These are phyloP conservation scores for Exophiala bonariae DNA, from an alignment of 2,329 filamentous ascomycete genomes.

Conservation along the genomic window DNA sequence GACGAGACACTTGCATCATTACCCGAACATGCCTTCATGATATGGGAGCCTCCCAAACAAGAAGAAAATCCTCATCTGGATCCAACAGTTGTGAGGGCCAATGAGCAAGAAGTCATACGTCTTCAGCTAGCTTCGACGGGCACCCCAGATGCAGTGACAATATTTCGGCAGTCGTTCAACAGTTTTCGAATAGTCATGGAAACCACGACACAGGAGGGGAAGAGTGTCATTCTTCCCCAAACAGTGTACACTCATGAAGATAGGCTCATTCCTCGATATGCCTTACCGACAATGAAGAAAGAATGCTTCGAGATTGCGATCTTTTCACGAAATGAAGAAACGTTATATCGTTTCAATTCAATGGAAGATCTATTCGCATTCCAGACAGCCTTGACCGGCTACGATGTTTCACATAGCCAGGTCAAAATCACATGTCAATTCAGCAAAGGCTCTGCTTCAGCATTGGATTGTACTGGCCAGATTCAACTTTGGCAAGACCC, in stretches of 20 bases:
- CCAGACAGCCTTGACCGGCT: constrained; percentile 8
- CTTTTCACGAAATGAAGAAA: constrained; percentile 6
- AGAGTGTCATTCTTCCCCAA: constrained; percentile 2
- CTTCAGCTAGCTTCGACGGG: constrained; percentile 2
- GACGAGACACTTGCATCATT: constrained; percentile 1
- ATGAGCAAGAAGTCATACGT: constrained; percentile 6
- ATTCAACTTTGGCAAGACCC: constrained; percentile 11
- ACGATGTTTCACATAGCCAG: constrained; percentile 9
- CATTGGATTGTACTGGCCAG: constrained; percentile 5
- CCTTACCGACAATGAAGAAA: constrained; percentile 2
- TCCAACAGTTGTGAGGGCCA: not conserved
- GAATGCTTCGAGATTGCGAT: constrained; percentile 5
- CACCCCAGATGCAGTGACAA: constrained; percentile 1
- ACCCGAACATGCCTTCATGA: not conserved
- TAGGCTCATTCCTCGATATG: constrained; percentile 9
- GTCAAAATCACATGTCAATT: constrained; percentile 7
- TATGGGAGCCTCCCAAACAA: constrained; percentile 6
- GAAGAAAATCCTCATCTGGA: constrained; percentile 3
- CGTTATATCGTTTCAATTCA: constrained; percentile 2
- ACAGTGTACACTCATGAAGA: constrained; percentile 7
- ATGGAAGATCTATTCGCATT: constrained; percentile 3
- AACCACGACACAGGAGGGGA: constrained; percentile 1
- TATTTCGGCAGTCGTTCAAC: constrained; percentile 3
- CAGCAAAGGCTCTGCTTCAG: constrained; percentile 1
- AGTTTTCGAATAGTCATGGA: constrained; percentile 6